Evolutionary conservation across 257 asterid species (phyloP), one percentile per base, ranked within the genome.

Genomic region (Solanum paucissectum): DNA sequence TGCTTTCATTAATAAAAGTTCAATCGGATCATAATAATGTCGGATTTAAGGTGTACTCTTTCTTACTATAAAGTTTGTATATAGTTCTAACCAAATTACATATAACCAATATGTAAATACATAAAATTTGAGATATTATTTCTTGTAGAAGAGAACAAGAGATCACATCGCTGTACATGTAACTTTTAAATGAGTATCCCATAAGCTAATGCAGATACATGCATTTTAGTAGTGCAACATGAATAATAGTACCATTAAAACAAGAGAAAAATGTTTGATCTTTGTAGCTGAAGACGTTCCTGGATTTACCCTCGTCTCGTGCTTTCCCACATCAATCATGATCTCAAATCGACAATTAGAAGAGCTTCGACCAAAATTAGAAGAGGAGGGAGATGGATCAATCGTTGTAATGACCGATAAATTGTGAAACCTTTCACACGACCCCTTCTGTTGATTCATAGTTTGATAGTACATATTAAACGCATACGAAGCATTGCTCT

Each of bases 401-500:
- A 95, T 93, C 21, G 89, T 87, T 12, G 98, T 97, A 1, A 94
- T 79, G 14, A 83, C 88, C 5, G 98, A 91, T 88, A 94, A 87
- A 23, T 92, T 92, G n/a, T 79, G 68, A 83, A 95, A 94, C 90
- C 88, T 88, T 58, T 98, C 97, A 25, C 99, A 97, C 12, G 98
- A 82, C 72, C 99, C 98, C 69, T 83, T 89, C 88, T 85, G 92
- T 87, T 95, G 99, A 87, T 94, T 90, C 96, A 91, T 83, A 2
- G 95, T 93, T 92, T 97, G 99, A 33, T 92, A 97, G 79, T 93
- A 97, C 94, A 91, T 90, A 73, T 97, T 97, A 27, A 97, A 97
- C 8, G 98, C 99, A 20, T 94, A 95, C 1, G 98, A 95, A 23
- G 98, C 98, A 34, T 97, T 97, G 62, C 91, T 36, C 52, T 89